Base-by-base conservation (phyloP, 164 flowering plant species). In the Berberis thunbergii region DNA sequence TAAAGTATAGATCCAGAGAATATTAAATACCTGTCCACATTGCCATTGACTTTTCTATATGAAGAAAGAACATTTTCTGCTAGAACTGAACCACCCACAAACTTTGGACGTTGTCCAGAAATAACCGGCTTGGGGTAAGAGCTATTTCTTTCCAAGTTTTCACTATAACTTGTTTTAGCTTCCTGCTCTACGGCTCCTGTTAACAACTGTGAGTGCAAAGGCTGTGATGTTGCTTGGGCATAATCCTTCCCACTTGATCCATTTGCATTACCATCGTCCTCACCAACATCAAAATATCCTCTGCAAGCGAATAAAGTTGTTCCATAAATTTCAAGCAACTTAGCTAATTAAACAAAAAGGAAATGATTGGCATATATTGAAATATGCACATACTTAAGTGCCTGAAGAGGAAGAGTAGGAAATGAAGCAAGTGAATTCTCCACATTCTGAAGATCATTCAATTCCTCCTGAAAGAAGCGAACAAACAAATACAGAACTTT, bases 401-500 rank as follows among this genome's bases (percentile, higher is more conserved):
- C 99, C 75, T 89, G 84, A 60, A 87, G 79, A 70, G 99, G 94
- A 68, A 81, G 79, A 49, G 77, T 72, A n/a, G 99, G 96, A 81
- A 91, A 86, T 60, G 89, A 82, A 75, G 87, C 78, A 72, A 86
- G 82, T 40, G 91, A 80, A 63, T 64, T 73, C 70, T 90, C 89
- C 76, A 80, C 69, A 80, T 80, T 78, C 63, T 74, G 79, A 74
- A 81, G 70, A 70, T 81, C 83, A 49, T 71, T 74, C 48, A 78
- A 52, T 50, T 71, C 87, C 65, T 84, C 88, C 97, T 94, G 80
- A 61, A 74, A 74, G 9, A 66, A 60, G 26, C 26, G 0, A 26
- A 26, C 43, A 6, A 59, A n/a, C 7, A 60, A 41, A n/a, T 43
- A n/a, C 12, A 2, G 9, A 38, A 4, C 41, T 55, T 7, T 13